These are phyloP conservation scores for Pyrenochaeta sp. DNA, from an alignment of 2,329 filamentous ascomycete genomes.

Conservation along the genomic window DNA sequence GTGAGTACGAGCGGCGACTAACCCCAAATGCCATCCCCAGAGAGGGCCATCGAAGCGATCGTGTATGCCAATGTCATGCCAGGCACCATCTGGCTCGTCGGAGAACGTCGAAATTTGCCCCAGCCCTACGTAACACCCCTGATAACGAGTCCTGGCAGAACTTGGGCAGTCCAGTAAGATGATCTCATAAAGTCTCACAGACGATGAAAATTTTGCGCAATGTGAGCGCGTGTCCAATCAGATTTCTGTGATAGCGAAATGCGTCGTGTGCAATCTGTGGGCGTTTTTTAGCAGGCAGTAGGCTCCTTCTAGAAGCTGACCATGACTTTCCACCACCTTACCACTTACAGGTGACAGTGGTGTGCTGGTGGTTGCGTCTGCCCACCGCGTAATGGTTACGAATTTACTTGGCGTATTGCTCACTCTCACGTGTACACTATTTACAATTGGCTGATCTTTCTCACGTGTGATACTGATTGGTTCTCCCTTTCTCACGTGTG, in stretches of 20 bases:
- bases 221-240: constrained; percentile 8
- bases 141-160: background rate
- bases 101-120: constrained; percentile 12
- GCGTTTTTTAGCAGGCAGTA: background rate
- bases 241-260: background rate
- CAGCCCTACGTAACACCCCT: constrained; percentile 9
- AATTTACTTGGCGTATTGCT: background rate
- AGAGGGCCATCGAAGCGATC: constrained; percentile 2
- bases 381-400: background rate
- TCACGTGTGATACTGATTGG: constrained; percentile 32
- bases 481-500: constrained; percentile 18
- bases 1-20: background rate
- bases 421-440: constrained; percentile 6
- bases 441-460: constrained; percentile 9
- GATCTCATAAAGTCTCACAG: constrained; percentile 1
- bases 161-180: constrained; percentile 1
- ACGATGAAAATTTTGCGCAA: background rate
- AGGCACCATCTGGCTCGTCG: constrained; percentile 7
- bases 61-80: constrained; percentile 6
- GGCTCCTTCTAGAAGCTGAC: constrained; percentile 20
- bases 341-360: constrained; percentile 1
- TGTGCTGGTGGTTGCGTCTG: constrained; percentile 3
- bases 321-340: constrained; percentile 5
- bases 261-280: constrained; percentile 3
- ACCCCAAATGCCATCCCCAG: background rate